Conservation (phyloP, 1,284 basidiomycete species). For the Rhodotorula sp. region DNA sequence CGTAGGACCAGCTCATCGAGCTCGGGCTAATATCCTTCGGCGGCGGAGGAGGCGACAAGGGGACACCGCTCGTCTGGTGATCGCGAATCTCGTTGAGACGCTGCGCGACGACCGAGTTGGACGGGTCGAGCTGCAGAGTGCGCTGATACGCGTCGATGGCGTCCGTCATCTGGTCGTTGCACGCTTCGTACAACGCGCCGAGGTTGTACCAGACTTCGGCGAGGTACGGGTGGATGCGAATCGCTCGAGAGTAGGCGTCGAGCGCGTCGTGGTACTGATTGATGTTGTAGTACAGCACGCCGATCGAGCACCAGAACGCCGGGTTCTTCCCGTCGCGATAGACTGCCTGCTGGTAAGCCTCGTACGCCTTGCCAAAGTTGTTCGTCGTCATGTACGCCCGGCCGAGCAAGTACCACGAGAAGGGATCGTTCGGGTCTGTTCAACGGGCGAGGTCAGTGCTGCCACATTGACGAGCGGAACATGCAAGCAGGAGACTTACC, state of each 20-base stretch:
- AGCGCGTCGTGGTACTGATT: constrained; percentile 98
- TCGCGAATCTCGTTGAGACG: constrained; percentile 56
- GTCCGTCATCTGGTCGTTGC: constrained; percentile 98
- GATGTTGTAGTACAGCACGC: constrained; percentile 99
- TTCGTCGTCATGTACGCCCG: constrained; percentile 98
- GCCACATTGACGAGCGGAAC: background rate
- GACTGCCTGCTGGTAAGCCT: constrained; percentile 98
- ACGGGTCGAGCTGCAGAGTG: constrained; percentile 83
- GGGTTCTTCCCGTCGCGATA: constrained; percentile 98
- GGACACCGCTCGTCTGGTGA: constrained; percentile 39
- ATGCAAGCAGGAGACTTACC: constrained; percentile 58
- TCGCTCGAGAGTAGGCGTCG: constrained; percentile 96
- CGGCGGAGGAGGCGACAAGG: constrained; percentile 40
- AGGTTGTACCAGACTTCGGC: constrained; percentile 99
- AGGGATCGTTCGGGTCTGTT: constrained; percentile 86
- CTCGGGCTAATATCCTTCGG: constrained; percentile 45
- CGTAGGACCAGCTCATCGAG: constrained; percentile 39
- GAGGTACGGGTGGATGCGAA: constrained; percentile 98
- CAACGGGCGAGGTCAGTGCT: background rate
- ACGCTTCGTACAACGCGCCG: constrained; percentile 93
- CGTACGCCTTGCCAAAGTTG: constrained; percentile 99
- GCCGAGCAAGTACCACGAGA: constrained; percentile 97
- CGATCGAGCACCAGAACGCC: constrained; percentile 99
- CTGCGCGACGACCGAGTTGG: constrained; percentile 72
- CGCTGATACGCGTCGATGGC: constrained; percentile 97